phyloP scores from a whole-genome alignment of 441 rosid species.

The Croton laevigatus region DNA sequence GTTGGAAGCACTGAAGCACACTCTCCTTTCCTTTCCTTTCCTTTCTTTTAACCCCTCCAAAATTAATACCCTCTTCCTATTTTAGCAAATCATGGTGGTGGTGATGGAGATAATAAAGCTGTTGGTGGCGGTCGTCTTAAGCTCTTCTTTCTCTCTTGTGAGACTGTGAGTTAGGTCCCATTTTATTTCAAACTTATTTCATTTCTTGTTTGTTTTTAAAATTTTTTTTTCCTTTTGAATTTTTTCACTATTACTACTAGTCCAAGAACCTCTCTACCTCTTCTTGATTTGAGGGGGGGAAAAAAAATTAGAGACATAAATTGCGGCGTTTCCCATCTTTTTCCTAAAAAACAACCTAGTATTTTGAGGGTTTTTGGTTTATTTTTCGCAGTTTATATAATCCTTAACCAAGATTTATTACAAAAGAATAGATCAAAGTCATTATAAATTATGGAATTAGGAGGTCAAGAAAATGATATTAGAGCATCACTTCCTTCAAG shows the following conservation, averaged over 20 bases:
- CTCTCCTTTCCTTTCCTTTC: background rate
- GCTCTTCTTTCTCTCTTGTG: constrained; percentile 1
- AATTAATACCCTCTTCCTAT: background rate
- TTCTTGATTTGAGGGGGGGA: background rate
- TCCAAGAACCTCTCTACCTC: background rate
- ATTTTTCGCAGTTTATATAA: background rate
- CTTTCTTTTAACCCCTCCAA: background rate
- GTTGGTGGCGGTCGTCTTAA: constrained; percentile 15
- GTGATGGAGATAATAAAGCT: constrained; percentile 19
- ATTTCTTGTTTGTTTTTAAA: constrained; percentile 19
- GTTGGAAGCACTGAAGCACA: constrained; percentile 68
- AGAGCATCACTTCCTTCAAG: constrained; percentile 36
- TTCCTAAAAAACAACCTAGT: background rate
- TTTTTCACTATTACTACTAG: background rate
- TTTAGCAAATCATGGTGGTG: constrained; percentile 9
- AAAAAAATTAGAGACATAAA: background rate
- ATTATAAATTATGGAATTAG: constrained; percentile 32
- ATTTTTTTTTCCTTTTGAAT: no score
- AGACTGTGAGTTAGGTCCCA: constrained; percentile 32
- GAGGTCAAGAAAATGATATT: constrained; percentile 43
- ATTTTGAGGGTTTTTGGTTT: background rate
- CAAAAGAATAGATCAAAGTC: background rate
- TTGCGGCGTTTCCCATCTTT: background rate
- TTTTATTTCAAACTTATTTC: constrained; percentile 12
- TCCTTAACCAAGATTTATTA: background rate